Conservation (phyloP, 2,329 filamentous ascomycete genomes). For the Fusarium sp. region DNA sequence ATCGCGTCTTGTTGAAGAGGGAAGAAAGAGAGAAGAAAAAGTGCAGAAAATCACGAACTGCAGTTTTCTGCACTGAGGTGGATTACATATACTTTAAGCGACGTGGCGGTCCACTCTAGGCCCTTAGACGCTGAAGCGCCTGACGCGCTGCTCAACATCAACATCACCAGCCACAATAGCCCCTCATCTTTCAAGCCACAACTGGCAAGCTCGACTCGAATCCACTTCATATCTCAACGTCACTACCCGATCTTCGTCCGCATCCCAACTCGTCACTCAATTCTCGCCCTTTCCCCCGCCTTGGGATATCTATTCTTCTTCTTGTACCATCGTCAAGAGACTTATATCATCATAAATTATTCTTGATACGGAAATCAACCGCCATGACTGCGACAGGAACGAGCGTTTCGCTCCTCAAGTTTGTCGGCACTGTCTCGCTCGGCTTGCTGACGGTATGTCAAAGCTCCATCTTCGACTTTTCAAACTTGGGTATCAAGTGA, state of each 20-base stretch:
- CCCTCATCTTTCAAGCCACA: constrained; percentile 20
- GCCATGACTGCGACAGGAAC: constrained; percentile 75
- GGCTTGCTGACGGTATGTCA: constrained; percentile 85
- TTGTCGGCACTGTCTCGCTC: constrained; percentile 90
- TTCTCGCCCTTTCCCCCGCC: constrained; percentile 19
- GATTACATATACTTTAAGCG: constrained; percentile 30
- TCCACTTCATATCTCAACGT: constrained; percentile 29
- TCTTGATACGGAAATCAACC: constrained; percentile 1
- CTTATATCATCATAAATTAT: background rate
- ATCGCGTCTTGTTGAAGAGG: constrained; percentile 10
- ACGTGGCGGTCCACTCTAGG: constrained; percentile 10
- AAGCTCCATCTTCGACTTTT: background rate
- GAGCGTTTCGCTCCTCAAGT: constrained; percentile 84
- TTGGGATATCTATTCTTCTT: constrained; percentile 6
- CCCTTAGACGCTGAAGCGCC: constrained; percentile 32
- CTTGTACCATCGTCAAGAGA: constrained; percentile 11
- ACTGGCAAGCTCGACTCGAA: background rate
- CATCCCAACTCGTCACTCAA: constrained; percentile 30
- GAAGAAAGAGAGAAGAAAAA: constrained; percentile 38
- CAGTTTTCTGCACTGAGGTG: constrained; percentile 35
- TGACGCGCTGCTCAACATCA: constrained; percentile 3
- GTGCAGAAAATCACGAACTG: constrained; percentile 35
- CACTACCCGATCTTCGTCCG: constrained; percentile 28
- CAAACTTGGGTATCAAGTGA: constrained; percentile 27
- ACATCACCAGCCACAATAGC: constrained; percentile 5